phyloP scores from a whole-genome alignment of 345 rosid genomes.

The Salix udensis region DNA sequence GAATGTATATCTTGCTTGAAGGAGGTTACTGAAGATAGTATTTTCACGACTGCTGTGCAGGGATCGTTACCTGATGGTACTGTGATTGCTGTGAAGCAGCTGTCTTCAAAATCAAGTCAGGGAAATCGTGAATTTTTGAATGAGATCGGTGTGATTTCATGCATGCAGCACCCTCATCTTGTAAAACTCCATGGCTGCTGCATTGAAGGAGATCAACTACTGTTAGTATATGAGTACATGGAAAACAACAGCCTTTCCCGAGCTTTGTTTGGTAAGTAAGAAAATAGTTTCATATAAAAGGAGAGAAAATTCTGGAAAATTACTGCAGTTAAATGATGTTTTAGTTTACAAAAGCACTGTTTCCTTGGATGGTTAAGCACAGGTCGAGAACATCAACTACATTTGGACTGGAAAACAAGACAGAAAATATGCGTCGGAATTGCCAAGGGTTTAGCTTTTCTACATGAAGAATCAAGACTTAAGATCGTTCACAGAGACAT shows the following conservation, averaged over 20 bases:
- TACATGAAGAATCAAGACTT: conserved; percentile 10
- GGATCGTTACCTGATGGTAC: conserved; percentile 16
- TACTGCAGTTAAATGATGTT: neutral
- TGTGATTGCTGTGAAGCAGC: conserved; percentile 15
- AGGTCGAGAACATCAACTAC: neutral
- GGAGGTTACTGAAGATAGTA: neutral
- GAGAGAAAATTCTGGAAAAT: neutral
- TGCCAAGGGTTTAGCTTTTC: conserved; percentile 17
- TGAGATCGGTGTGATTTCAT: conserved; percentile 18
- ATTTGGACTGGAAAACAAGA: conserved; percentile 12
- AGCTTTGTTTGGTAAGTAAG: conserved; percentile 7
- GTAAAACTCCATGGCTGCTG: conserved; percentile 18
- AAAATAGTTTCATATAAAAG: neutral
- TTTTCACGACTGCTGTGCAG: conserved; percentile 2
- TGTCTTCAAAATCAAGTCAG: conserved; percentile 17
- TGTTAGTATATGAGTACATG: conserved; percentile 17
- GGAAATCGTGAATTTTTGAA: conserved; percentile 23
- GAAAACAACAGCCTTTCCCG: conserved; percentile 18
- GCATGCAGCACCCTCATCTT: conserved; percentile 18
- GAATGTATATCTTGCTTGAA: neutral
- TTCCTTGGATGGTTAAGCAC: neutral
- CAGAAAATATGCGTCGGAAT: conserved; percentile 15
- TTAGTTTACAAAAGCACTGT: neutral
- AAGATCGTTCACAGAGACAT: conserved; percentile 23
- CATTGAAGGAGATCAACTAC: conserved; percentile 11